Base-by-base conservation (phyloP, 2,329 filamentous ascomycete species). In the Simplicillium sp. region DNA sequence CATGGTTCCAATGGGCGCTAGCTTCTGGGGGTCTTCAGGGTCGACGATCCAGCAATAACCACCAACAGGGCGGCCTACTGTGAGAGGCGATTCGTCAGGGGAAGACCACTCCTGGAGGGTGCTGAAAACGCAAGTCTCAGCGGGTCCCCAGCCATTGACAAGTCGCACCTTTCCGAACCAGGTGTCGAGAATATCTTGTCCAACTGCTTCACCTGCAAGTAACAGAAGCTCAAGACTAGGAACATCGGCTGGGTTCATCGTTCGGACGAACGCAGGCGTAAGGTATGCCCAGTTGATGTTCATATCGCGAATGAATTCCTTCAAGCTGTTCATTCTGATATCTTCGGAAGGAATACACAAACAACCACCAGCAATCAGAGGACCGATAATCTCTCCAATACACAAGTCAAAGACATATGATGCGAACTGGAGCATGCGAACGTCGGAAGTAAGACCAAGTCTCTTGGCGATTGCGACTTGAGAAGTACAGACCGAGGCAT, bases 401-500 rank as follows among this genome's bases (percentile, higher is more conserved):
- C 28, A 29, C 1, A 41, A 39, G 37, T 47, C 46, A 28, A 47
- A 47, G 2, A 35, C 37, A 32, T 47, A 42, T 2, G 41, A 36
- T 1, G 46, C 42, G 20, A 46, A 47, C 28, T 47, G 43, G 2
- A 46, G 36, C 2, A 44, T 36, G 2, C 43, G 31, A 15, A 36
- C 28, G 4, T 25, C n/a, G n/a, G 2, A 35, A 35, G 4, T 34
- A 14, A 16, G 16, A 15, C 25, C 12, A 36, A 41, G 17, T 11
- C 29, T 36, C 16, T 41, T 29, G 18, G 34, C 37, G 17, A 50
- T 44, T 16, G 47, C 39, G 1, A 17, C 29, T 16, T 45, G 41
- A 4, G 46, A 34, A n/a, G 42, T 46, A 25, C 43, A 39, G 20
- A 50, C 45, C 15, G 46, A 45, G 2, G 38, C 42, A 40, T 53